Evolutionary conservation across 1,284 basidiomycete genomes (phyloP).

Genomic region (Ceratobasidium sp.): DNA sequence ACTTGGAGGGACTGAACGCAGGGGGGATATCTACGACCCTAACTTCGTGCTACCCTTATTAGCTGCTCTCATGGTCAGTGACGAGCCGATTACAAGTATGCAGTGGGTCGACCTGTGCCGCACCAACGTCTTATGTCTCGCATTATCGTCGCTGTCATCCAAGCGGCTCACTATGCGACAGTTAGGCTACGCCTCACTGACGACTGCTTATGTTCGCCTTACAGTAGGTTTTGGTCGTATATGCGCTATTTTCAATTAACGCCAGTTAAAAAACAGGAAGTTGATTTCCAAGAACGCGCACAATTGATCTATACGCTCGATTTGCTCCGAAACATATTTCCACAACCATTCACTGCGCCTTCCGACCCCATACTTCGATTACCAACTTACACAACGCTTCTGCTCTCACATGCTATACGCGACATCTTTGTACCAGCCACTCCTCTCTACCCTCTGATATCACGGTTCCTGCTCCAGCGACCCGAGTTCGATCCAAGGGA

Average conservation of each 20-base stretch:
- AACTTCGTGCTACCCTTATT: slow-evolving; percentile 81
- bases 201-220: slow-evolving; percentile 56
- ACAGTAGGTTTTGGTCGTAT: slow-evolving; percentile 51
- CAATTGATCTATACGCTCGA: slow-evolving; percentile 84
- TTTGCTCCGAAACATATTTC: slow-evolving; percentile 75
- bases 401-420: slow-evolving; percentile 84
- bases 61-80: slow-evolving; percentile 72
- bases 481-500: slow-evolving; percentile 80
- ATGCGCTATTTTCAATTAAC: background rate
- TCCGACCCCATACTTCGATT: slow-evolving; percentile 64
- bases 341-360: slow-evolving; percentile 54
- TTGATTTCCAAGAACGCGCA: slow-evolving; percentile 84
- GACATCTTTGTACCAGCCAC: slow-evolving; percentile 83
- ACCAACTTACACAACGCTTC: slow-evolving; percentile 83
- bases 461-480: slow-evolving; percentile 87
- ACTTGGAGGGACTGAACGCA: slow-evolving; percentile 50
- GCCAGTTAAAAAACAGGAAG: slow-evolving; percentile 61
- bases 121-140: slow-evolving; percentile 82
- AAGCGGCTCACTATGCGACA: slow-evolving; percentile 72
- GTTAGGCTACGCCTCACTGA: slow-evolving; percentile 60
- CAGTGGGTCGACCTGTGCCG: slow-evolving; percentile 90
- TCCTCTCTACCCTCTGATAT: slow-evolving; percentile 84
- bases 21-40: slow-evolving; percentile 81
- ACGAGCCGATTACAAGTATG: slow-evolving; percentile 71
- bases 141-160: slow-evolving; percentile 81